These are phyloP conservation scores for Malassezia dermatis DNA, from an alignment of 1,284 basidiomycete genomes.

Conservation along the genomic window DNA sequence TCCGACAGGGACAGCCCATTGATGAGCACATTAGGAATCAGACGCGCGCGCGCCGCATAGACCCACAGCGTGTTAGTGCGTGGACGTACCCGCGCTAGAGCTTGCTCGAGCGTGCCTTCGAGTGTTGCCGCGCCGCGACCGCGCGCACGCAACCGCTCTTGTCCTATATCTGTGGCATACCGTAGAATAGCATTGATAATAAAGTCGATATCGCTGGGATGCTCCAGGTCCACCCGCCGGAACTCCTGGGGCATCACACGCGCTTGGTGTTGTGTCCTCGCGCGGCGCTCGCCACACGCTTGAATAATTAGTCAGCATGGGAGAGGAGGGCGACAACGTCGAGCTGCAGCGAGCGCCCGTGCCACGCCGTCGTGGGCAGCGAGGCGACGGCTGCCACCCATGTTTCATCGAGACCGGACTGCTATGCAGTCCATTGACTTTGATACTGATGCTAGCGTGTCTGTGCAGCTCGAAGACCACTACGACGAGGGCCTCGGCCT, in stretches of 20 bases:
- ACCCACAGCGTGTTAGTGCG: slow-evolving; percentile 9
- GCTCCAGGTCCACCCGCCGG: slow-evolving; percentile 15
- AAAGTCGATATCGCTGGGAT: slow-evolving; percentile 16
- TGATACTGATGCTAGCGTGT: slow-evolving; percentile 36
- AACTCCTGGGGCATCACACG: slow-evolving; percentile 16
- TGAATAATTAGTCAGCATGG: not conserved
- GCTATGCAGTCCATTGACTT: slow-evolving; percentile 32
- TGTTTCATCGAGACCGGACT: slow-evolving; percentile 5
- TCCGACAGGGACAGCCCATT: slow-evolving; percentile 13
- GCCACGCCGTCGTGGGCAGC: not conserved
- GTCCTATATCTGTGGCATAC: slow-evolving; percentile 7
- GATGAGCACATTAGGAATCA: slow-evolving; percentile 12
- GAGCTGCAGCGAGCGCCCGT: not conserved
- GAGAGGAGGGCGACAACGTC: not conserved
- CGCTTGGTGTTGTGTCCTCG: not conserved
- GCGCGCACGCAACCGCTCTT: slow-evolving; percentile 10
- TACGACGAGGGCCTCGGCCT: slow-evolving; percentile 35
- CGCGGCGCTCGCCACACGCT: not conserved
- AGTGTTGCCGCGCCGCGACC: slow-evolving; percentile 1
- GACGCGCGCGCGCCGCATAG: slow-evolving; percentile 14
- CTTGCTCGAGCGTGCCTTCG: slow-evolving; percentile 10
- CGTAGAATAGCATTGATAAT: slow-evolving; percentile 5
- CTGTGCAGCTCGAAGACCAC: slow-evolving; percentile 28
- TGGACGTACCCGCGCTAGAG: slow-evolving; percentile 11
- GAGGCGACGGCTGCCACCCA: not conserved